Evolutionary conservation across 179 eudicot species (phyloP).

Genomic region (Vitellaria paradoxa): DNA sequence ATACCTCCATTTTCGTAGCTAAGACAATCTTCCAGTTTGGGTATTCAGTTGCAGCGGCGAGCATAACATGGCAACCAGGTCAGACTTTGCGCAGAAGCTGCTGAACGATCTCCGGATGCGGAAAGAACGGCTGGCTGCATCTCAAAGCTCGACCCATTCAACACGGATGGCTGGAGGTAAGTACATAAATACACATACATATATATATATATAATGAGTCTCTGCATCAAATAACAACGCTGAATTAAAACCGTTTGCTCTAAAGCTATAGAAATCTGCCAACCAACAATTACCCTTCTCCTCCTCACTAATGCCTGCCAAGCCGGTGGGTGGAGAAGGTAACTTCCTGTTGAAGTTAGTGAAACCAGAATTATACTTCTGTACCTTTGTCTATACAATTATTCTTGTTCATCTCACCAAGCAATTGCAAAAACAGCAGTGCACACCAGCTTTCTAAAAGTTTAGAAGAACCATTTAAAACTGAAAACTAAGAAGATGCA

Average conservation of each 20-base stretch:
- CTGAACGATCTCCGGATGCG: slow-evolving; percentile 67
- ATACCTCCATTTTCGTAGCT: neutral
- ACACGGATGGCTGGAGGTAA: slow-evolving; percentile 36
- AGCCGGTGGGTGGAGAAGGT: neutral
- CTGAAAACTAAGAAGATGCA: neutral
- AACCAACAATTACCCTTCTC: neutral
- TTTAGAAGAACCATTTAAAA: neutral
- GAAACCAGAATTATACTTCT: neutral
- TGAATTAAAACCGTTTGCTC: neutral
- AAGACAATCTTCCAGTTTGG: neutral
- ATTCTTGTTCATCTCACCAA: slow-evolving; percentile 16
- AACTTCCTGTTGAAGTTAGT: slow-evolving; percentile 4
- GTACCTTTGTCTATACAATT: neutral
- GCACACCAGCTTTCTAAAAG: neutral
- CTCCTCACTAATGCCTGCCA: neutral
- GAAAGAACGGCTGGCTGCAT: slow-evolving; percentile 64
- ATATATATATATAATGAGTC: neutral
- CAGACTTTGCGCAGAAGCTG: slow-evolving; percentile 91
- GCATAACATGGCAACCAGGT: slow-evolving; percentile 40
- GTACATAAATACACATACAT: neutral
- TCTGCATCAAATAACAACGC: neutral
- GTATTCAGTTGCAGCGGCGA: neutral
- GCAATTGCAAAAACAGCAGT: slow-evolving; percentile 13
- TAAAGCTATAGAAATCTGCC: neutral
- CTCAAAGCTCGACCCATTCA: slow-evolving; percentile 45